phyloP scores from a whole-genome alignment of 1,139 yeast species.

The Saccharomycopsis hybrid region DNA sequence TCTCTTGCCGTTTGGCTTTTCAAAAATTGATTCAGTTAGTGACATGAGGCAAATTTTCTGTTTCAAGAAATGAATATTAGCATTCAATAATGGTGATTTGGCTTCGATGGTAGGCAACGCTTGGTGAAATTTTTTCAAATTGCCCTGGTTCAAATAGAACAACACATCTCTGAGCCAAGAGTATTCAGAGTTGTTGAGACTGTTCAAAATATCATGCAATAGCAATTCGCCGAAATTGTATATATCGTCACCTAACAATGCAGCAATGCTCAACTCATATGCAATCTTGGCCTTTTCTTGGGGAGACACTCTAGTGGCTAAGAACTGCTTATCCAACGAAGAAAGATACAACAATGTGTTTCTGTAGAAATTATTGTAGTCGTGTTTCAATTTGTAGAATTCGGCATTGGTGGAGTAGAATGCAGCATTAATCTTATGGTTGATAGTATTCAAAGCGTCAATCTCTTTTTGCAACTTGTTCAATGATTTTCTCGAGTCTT shows the following conservation, averaged over 20 bases:
- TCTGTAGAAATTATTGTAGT: constrained; percentile 66
- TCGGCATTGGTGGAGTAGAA: constrained; percentile 78
- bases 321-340: constrained; percentile 41
- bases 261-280: constrained; percentile 78
- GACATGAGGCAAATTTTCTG: constrained; percentile 93
- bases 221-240: constrained; percentile 94
- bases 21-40: constrained; percentile 78
- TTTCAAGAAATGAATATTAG: constrained; percentile 61
- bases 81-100: constrained; percentile 54
- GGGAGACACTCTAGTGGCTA: constrained; percentile 27
- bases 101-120: constrained; percentile 32
- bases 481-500: constrained; percentile 62
- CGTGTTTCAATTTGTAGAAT: constrained; percentile 64
- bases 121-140: constrained; percentile 54
- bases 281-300: constrained; percentile 58
- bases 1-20: constrained; percentile 69
- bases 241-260: constrained; percentile 83
- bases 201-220: constrained; percentile 74
- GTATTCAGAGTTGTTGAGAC: constrained; percentile 45
- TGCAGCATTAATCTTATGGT: constrained; percentile 71
- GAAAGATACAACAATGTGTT: constrained; percentile 58
- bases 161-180: constrained; percentile 72
- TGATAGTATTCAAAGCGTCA: constrained; percentile 55
- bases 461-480: constrained; percentile 55
- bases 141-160: constrained; percentile 70